A percentile compares a stretch with the other conserved stretches of the same genome.
These are phyloP conservation scores for Pichia thaimueangensis DNA, from an alignment of 805 yeast species.

Conservation along the genomic window DNA sequence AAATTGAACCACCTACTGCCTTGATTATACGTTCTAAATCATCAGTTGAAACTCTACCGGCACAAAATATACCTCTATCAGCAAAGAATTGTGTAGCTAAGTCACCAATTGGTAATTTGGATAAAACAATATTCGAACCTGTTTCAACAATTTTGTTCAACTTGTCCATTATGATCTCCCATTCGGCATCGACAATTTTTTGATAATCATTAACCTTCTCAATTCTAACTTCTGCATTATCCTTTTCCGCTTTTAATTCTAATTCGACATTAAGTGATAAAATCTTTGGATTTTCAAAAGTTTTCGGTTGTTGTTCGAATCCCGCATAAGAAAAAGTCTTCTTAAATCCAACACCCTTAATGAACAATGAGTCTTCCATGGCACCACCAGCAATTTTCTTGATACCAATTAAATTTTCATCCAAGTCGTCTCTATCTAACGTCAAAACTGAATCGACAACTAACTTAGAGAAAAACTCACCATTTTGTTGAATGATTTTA, in stretches of 20 bases:
- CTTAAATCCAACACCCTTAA: conserved; percentile 94
- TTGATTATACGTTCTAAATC: conserved; percentile 88
- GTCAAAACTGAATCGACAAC: conserved; percentile 92
- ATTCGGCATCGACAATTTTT: conserved; percentile 97
- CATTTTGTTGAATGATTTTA: conserved; percentile 80
- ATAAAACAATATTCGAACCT: conserved; percentile 89
- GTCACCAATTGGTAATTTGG: conserved; percentile 96
- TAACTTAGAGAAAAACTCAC: conserved; percentile 89
- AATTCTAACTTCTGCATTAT: conserved; percentile 96
- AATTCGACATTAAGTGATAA: conserved; percentile 84
- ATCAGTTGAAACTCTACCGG: conserved; percentile 85
- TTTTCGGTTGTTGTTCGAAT: conserved; percentile 96
- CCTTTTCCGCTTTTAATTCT: conserved; percentile 96
- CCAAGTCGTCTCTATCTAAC: conserved; percentile 76
- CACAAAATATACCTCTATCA: conserved; percentile 92
- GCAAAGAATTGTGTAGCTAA: conserved; percentile 98
- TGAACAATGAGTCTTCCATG: conserved; percentile 84
- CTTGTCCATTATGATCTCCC: conserved; percentile 88
- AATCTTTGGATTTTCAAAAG: conserved; percentile 71
- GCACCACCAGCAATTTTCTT: conserved; percentile 95
- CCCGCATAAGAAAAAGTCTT: conserved; percentile 98
- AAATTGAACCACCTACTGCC: conserved; percentile 91
- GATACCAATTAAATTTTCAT: conserved; percentile 87
- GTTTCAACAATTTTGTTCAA: conserved; percentile 73
- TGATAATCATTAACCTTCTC: conserved; percentile 92